Conservation (phyloP, 2,329 filamentous ascomycete species). For the Ophiostoma perfectum region DNA sequence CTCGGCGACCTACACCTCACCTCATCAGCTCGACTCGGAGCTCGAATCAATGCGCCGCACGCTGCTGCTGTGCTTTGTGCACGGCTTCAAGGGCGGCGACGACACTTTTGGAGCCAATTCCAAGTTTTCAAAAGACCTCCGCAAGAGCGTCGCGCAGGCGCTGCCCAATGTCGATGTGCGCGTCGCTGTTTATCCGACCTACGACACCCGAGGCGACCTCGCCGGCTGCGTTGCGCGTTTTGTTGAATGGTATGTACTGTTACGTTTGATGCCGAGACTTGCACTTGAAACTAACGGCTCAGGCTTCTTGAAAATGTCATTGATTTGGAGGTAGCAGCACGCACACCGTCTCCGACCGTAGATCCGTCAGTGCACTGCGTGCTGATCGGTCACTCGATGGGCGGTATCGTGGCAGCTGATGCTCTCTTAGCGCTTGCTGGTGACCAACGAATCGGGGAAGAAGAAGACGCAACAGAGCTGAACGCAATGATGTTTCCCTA, state of each 20-base stretch:
- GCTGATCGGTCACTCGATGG: slow-evolving; percentile 83
- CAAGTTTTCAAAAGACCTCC: slow-evolving; percentile 67
- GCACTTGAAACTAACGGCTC: background rate
- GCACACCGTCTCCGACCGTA: slow-evolving; percentile 75
- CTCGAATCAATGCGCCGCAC: slow-evolving; percentile 61
- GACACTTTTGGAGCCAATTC: slow-evolving; percentile 64
- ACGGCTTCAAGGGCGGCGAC: slow-evolving; percentile 84
- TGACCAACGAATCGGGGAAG: slow-evolving; percentile 46
- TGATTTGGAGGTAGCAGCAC: slow-evolving; percentile 80
- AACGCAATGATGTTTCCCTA: slow-evolving; percentile 84
- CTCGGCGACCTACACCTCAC: background rate
- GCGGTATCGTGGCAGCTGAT: slow-evolving; percentile 90
- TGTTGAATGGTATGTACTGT: slow-evolving; percentile 59
- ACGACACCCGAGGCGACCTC: slow-evolving; percentile 75
- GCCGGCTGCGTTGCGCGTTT: slow-evolving; percentile 65
- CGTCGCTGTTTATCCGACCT: slow-evolving; percentile 69
- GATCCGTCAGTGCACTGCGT: slow-evolving; percentile 79
- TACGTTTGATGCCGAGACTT: background rate
- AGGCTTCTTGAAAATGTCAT: slow-evolving; percentile 90
- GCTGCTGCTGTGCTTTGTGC: slow-evolving; percentile 74
- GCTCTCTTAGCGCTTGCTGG: slow-evolving; percentile 66
- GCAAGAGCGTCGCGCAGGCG: slow-evolving; percentile 55
- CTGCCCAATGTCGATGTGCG: slow-evolving; percentile 65
- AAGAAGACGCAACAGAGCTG: slow-evolving; percentile 35
- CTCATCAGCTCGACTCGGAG: background rate